Conservation (phyloP, 2,329 filamentous ascomycete genomes). For the Alternaria postmessia region DNA sequence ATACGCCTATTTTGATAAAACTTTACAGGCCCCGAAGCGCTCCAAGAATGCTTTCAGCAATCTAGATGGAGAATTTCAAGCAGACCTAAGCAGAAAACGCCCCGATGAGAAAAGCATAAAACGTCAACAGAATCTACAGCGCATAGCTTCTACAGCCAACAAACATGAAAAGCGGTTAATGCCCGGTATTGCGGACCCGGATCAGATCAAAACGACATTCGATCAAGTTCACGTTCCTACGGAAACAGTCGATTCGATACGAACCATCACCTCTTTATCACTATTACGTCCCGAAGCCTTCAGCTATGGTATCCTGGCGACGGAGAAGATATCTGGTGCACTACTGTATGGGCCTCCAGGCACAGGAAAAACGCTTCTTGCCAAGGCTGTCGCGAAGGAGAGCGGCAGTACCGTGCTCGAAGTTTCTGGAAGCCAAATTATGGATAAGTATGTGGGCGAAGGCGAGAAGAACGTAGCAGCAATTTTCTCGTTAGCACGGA, state of each 20-base stretch:
- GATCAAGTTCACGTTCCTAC: slow-evolving; percentile 81
- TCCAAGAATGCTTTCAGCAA: slow-evolving; percentile 12
- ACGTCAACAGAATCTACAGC: slow-evolving; percentile 63
- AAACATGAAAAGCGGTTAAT: slow-evolving; percentile 84
- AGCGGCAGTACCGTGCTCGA: slow-evolving; percentile 77
- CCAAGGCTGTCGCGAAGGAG: slow-evolving; percentile 71
- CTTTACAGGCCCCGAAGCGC: slow-evolving; percentile 13
- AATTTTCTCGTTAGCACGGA: slow-evolving; percentile 89
- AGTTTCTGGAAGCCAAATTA: slow-evolving; percentile 87
- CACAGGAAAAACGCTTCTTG: slow-evolving; percentile 71
- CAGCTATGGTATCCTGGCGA: slow-evolving; percentile 89
- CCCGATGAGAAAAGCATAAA: slow-evolving; percentile 27
- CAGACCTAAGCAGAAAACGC: slow-evolving; percentile 15
- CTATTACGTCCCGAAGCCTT: slow-evolving; percentile 93
- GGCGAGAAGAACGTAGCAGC: slow-evolving; percentile 94
- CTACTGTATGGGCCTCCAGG: slow-evolving; percentile 85
- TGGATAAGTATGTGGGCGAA: slow-evolving; percentile 96
- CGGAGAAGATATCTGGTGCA: slow-evolving; percentile 88
- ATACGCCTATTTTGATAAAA: slow-evolving; percentile 45
- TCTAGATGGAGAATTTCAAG: slow-evolving; percentile 5
- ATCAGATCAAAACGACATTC: slow-evolving; percentile 86
- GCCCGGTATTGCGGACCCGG: slow-evolving; percentile 80
- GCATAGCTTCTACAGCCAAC: slow-evolving; percentile 56
- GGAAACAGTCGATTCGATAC: slow-evolving; percentile 86
- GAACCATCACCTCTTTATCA: slow-evolving; percentile 87